A percentile compares a stretch with the other conserved stretches of the same genome.
Evolutionary conservation across 345 rosid species (phyloP).

Genomic region (Turritis glabra): DNA sequence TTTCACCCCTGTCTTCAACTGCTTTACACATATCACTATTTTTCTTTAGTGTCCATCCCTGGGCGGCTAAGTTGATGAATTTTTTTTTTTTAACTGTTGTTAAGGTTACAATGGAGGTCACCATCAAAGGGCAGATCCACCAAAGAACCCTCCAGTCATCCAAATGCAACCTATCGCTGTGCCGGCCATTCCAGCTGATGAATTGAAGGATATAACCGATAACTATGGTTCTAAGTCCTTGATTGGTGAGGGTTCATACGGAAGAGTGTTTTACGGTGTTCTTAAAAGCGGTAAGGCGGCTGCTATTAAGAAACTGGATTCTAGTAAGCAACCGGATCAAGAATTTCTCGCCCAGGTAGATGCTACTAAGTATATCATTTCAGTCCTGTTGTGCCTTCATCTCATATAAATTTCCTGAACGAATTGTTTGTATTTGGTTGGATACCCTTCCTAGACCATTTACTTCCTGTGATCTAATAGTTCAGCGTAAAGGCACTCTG

Average conservation of each 20-base stretch:
- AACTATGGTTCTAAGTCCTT: conserved; percentile 66
- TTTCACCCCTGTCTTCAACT: background rate
- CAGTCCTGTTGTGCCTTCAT: background rate
- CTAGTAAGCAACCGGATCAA: conserved; percentile 87
- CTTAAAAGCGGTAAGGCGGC: conserved; percentile 63
- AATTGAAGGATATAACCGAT: conserved; percentile 64
- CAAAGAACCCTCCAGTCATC: conserved; percentile 42
- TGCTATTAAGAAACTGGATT: conserved; percentile 87
- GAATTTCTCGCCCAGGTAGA: conserved; percentile 86
- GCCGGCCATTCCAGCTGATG: conserved; percentile 55
- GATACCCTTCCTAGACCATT: background rate
- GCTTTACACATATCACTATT: background rate
- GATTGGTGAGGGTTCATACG: conserved; percentile 93
- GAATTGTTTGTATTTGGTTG: background rate
- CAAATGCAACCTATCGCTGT: conserved; percentile 60
- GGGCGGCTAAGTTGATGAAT: background rate
- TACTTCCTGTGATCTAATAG: background rate
- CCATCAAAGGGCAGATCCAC: conserved; percentile 43
- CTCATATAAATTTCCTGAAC: background rate
- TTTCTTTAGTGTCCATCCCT: background rate
- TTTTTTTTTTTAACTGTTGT: conserved; percentile 13
- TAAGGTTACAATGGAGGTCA: conserved; percentile 56
- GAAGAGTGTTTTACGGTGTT: conserved; percentile 82
- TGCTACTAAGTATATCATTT: background rate
- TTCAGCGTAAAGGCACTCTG: background rate